Evolutionary conservation across 495 filamentous ascomycete species (phyloP).

Genomic region (Aspergillus taichungensis): DNA sequence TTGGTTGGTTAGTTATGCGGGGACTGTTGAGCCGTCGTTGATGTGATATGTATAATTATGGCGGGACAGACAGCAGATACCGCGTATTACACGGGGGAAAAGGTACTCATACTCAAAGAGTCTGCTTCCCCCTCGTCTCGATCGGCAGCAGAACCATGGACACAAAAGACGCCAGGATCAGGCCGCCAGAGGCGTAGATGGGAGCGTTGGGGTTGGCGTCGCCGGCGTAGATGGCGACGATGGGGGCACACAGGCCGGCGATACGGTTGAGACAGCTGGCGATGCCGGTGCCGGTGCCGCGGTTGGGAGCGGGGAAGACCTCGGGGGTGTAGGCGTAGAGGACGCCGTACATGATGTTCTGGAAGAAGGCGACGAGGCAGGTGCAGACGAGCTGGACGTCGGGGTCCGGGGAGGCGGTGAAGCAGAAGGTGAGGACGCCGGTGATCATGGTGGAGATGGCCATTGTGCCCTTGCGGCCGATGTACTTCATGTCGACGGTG

Average conservation of each 20-base stretch:
- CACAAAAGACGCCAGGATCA: constrained; percentile 43
- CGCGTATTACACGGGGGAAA: too few species aligned
- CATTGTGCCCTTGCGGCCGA: constrained; percentile 55
- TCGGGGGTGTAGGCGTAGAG: constrained; percentile 55
- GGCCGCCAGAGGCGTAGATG: constrained; percentile 42
- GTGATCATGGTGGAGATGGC: constrained; percentile 44
- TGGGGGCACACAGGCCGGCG: constrained; percentile 47
- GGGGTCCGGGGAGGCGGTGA: constrained; percentile 42
- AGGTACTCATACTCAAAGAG: constrained; percentile 22
- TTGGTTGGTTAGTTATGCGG: too few species aligned
- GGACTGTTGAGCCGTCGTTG: too few species aligned
- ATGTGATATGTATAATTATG: too few species aligned
- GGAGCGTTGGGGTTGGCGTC: constrained; percentile 35
- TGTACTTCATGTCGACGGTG: constrained; percentile 48
- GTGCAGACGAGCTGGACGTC: constrained; percentile 43
- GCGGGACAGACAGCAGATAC: too few species aligned
- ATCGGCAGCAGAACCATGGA: constrained; percentile 46
- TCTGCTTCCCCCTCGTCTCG: constrained; percentile 44
- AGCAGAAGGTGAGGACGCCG: constrained; percentile 50
- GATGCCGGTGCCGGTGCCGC: constrained; percentile 52
- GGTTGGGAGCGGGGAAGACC: constrained; percentile 49
- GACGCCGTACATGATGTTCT: constrained; percentile 58
- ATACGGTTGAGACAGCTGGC: constrained; percentile 49
- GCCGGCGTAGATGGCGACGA: constrained; percentile 46
- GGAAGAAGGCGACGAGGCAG: constrained; percentile 49